These are phyloP conservation scores for Ilex paraguariensis DNA, from an alignment of 305 asterid species.

Conservation along the genomic window DNA sequence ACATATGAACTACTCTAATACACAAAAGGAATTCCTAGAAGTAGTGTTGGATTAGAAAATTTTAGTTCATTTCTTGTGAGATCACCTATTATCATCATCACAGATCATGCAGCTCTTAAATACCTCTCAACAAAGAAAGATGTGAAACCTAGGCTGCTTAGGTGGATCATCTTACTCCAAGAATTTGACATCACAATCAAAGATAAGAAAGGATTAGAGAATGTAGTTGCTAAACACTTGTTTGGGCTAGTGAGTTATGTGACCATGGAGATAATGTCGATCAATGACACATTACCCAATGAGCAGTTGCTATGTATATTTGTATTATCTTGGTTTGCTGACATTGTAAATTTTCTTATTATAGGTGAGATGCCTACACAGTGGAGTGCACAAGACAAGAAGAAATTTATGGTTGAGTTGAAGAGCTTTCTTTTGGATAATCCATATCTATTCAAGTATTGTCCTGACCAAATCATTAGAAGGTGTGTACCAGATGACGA, in stretches of 20 bases:
- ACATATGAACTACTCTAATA: too few relatives aligned
- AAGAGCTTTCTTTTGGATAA: neutral
- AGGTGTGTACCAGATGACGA: too few relatives aligned
- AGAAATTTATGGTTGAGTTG: neutral
- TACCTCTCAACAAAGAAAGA: too few relatives aligned
- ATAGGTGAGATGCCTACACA: neutral
- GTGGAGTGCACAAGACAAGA: neutral
- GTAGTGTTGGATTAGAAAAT: too few relatives aligned
- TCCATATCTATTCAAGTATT: too few relatives aligned
- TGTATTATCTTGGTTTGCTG: neutral
- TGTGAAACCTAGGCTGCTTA: neutral
- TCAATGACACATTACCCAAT: neutral
- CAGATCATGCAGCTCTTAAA: neutral
- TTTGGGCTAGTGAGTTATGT: neutral
- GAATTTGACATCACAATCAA: neutral
- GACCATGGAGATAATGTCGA: too few relatives aligned
- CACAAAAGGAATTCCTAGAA: too few relatives aligned
- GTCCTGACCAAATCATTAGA: too few relatives aligned
- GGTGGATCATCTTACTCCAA: neutral
- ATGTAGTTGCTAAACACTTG: too few relatives aligned
- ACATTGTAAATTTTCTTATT: neutral
- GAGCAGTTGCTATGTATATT: neutral
- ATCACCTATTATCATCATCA: neutral
- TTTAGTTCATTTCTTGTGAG: too few relatives aligned
- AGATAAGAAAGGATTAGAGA: neutral